Base-by-base conservation (phyloP, 106 monocot genomes). In the Allium sativum region DNA sequence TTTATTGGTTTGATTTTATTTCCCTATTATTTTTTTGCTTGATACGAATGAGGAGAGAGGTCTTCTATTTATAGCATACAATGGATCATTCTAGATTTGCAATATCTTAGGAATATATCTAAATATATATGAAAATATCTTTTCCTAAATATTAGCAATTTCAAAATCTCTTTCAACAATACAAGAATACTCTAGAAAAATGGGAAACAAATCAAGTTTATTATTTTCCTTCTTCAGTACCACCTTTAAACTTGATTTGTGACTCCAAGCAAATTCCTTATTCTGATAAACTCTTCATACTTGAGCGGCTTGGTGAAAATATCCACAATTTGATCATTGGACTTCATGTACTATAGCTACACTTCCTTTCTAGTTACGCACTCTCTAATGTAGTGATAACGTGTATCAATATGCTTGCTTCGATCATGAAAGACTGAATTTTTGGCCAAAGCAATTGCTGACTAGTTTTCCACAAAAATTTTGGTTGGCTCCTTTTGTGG, bases 261-360 rank as follows among this genome's bases (percentile, higher is more conserved):
- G 17, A 55, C 54, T 55, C 54, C 54, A 58, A 58, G 12, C 20
- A 40, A 11, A 58, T 13, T 58, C 18, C 17, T 61, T 18, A 61
- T 44, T 10, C 18, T 61, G 17, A 12, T 0, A 9, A 61, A 44
- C 0, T 12, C 13, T 0, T 61, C 42, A 18, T 2, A 0, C 15
- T 66, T 66, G 13, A 66, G 52, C 0, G 53, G 52, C 40, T 66
- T 66, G 20, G 52, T 66, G 51, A 66, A 53, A 11, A 53, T 66
- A 15, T 66, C 65, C 3, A 31, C 52, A 3, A 53, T 42, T 66
- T 66, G 52, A 40, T 66, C 50, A 41, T 64, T 46, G 15, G 64
- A 47, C 45, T 50, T 48, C 21, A 50, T 21, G 51, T 21, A 48
- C n/a, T 48, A 9, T 9, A 64, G 9, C 14, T 66, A 6, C 7